A percentile compares a stretch with the other conserved stretches of the same genome.
These are phyloP conservation scores for Paecilomyces formosus DNA, from an alignment of 2,329 filamentous ascomycete genomes.

Conservation along the genomic window DNA sequence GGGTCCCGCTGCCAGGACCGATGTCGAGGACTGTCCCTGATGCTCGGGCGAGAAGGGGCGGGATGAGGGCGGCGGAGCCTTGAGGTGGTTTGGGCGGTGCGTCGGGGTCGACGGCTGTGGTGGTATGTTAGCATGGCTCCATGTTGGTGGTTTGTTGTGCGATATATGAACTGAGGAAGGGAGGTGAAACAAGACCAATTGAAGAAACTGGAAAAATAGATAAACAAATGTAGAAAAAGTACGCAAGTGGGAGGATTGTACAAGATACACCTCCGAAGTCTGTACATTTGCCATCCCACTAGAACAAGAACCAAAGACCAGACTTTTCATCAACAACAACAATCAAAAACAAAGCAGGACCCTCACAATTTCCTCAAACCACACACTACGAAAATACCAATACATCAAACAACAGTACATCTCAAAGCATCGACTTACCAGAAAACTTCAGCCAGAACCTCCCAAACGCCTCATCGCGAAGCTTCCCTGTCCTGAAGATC, in stretches of 20 bases:
- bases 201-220: too few species aligned
- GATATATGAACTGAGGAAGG: neutral
- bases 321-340: too few species aligned
- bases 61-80: constrained; percentile 32
- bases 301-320: too few species aligned
- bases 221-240: too few species aligned
- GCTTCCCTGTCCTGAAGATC: constrained; percentile 18
- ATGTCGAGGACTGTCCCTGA: constrained; percentile 41
- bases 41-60: constrained; percentile 32
- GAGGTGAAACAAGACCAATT: neutral
- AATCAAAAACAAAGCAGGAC: neutral
- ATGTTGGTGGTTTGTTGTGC: neutral
- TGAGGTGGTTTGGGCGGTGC: constrained; percentile 5
- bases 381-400: neutral
- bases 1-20: constrained; percentile 47
- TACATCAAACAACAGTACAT: neutral
- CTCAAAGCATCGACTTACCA: constrained; percentile 14
- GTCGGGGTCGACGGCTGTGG: neutral
- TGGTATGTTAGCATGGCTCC: neutral
- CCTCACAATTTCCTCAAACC: neutral
- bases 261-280: too few species aligned
- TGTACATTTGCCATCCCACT: too few species aligned
- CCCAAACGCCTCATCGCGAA: constrained; percentile 34
- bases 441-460: constrained; percentile 34
- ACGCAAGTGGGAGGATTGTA: too few species aligned